Conservation (phyloP, 345 rosid genomes). For the Pseudoturritis turrita region DNA sequence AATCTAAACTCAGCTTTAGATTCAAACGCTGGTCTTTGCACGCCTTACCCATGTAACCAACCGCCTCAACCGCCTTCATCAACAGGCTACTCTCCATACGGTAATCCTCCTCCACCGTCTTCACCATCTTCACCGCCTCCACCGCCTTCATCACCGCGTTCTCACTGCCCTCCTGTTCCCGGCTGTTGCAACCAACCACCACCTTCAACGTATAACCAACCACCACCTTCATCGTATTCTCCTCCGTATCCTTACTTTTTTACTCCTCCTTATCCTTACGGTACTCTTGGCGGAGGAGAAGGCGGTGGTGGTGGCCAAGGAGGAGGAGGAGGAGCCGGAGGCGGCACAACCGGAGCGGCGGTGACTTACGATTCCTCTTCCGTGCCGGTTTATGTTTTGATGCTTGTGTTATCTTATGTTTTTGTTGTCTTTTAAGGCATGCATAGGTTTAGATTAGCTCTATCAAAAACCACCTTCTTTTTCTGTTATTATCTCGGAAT, state of each 20-base stretch:
- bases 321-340: constrained; percentile 13
- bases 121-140: background rate
- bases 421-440: constrained; percentile 13
- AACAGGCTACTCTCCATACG: constrained; percentile 22
- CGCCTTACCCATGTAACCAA: constrained; percentile 38
- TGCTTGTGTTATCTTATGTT: constrained; percentile 4
- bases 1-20: constrained; percentile 20
- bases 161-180: constrained; percentile 32
- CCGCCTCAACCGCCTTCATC: constrained; percentile 32
- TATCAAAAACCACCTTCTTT: background rate
- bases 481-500: background rate
- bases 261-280: constrained; percentile 33
- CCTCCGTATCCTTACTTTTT: constrained; percentile 31
- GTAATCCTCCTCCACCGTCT: constrained; percentile 22
- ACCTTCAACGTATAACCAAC: constrained; percentile 19
- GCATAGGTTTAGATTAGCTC: background rate
- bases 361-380: background rate
- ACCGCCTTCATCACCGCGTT: constrained; percentile 16
- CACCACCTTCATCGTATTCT: constrained; percentile 23
- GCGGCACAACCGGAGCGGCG: constrained; percentile 1
- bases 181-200: constrained; percentile 32
- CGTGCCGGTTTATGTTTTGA: background rate
- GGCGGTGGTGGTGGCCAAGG: constrained; percentile 2
- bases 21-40: constrained; percentile 16
- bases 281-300: constrained; percentile 22